Base-by-base conservation (phyloP, 2,329 filamentous ascomycete genomes). In the Epicoccum sorghinum region DNA sequence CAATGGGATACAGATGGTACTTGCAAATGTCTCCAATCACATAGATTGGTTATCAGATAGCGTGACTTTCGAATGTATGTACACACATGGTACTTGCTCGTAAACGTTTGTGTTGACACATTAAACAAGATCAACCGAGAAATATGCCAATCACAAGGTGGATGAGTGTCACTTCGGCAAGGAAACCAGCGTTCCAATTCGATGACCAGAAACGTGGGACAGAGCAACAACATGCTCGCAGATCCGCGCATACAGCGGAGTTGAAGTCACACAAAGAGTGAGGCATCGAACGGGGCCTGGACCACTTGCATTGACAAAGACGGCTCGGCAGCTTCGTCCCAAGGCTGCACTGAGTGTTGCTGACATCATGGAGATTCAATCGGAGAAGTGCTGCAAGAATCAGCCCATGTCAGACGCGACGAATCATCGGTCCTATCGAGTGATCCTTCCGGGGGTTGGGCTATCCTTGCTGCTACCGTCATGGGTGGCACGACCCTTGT, bases 391-490 rank as follows among this genome's bases (percentile, higher is more conserved):
- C 64, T 72, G 69, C 69, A 70, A 60, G 57, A 55, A 68, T 72
- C 70, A 70, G 69, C 69, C 68, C 68, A 73, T 72, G 70, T 65
- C 67, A 71, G 30, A 42, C 37, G 43, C 38, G 57, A 53, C 58
- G 56, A 50, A 52, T 50, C 5, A 18, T 49, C 45, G 9, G 24
- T 50, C 41, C 40, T 27, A 36, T 30, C 33, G 44, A 46, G 29
- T 29, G 8, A 8, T 33, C 18, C 41, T 8, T 45, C 67, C 68
- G 65, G 69, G 69, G 61, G 60, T 67, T 55, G 58, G 69, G 65
- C 44, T 46, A 55, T 64, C 70, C 70, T 61, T 68, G 71, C 65
- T 44, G 58, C 50, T 66, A 64, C 60, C 30, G 61, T 23, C 69
- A 47, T 57, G 71, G 70, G 47, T 74, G 62, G 63, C 65, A 71